phyloP scores from a whole-genome alignment of 257 asterid species.

The Forsythia suspensa region DNA sequence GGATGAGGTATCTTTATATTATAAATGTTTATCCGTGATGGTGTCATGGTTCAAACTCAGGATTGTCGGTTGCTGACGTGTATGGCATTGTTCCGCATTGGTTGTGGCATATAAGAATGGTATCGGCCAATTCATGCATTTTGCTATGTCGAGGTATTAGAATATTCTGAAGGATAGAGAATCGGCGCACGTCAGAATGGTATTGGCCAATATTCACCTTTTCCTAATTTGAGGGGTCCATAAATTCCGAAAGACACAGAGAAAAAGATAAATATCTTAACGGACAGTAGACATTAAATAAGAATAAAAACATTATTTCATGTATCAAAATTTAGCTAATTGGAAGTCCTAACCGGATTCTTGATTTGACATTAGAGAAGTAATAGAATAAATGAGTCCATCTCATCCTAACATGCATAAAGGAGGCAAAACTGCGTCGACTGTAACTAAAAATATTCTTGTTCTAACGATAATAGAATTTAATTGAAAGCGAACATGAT shows the following conservation, averaged over 20 bases:
- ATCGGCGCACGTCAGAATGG: neutral
- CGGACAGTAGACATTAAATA: neutral
- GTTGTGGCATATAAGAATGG: neutral
- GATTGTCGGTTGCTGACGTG: neutral
- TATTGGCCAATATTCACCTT: neutral
- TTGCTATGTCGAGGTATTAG: neutral
- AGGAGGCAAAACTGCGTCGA: neutral
- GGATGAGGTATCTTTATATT: neutral
- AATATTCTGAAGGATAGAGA: neutral
- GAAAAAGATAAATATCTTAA: neutral
- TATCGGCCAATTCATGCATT: neutral
- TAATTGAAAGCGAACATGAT: neutral
- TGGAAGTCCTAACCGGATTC: neutral
- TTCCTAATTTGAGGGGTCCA: neutral
- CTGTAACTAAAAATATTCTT: neutral
- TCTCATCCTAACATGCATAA: neutral
- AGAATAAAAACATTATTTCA: neutral
- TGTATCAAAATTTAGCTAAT: neutral
- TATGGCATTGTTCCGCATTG: neutral
- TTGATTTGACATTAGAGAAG: neutral
- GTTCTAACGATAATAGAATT: neutral
- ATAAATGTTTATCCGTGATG: neutral
- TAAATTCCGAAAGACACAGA: neutral
- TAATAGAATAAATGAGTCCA: neutral
- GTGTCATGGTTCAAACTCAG: neutral